Evolutionary conservation across 345 rosid genomes (phyloP).

Genomic region (Boechera retrofracta): DNA sequence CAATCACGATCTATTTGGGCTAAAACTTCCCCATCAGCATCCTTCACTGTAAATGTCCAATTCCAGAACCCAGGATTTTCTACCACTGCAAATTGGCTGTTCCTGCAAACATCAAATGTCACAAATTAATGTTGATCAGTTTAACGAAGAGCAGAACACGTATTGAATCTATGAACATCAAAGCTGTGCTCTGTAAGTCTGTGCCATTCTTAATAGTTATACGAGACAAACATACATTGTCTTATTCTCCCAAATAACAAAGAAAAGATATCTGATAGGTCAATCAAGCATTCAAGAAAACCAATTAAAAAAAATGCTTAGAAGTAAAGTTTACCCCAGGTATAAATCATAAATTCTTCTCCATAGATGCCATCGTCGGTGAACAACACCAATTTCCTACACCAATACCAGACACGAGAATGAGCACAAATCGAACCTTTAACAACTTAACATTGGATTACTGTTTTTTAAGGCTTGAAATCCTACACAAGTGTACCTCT

Average conservation of each 20-base stretch:
- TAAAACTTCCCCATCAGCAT: slow-evolving; percentile 70
- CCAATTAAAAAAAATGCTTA: neutral
- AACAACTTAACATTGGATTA: neutral
- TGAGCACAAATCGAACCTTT: neutral
- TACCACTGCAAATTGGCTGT: slow-evolving; percentile 87
- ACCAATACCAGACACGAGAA: slow-evolving; percentile 35
- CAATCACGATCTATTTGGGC: slow-evolving; percentile 93
- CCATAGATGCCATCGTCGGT: slow-evolving; percentile 97
- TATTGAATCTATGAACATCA: slow-evolving; percentile 15
- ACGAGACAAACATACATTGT: neutral
- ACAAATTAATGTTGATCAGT: neutral
- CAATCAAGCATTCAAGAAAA: slow-evolving; percentile 4
- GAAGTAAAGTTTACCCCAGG: slow-evolving; percentile 63
- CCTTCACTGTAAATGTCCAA: slow-evolving; percentile 97
- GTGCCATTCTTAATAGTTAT: neutral
- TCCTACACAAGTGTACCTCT: slow-evolving; percentile 57
- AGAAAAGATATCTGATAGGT: neutral
- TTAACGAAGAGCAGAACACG: neutral
- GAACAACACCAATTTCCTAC: slow-evolving; percentile 94
- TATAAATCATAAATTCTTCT: slow-evolving; percentile 94
- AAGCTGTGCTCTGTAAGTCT: neutral
- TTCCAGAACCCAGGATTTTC: slow-evolving; percentile 98
- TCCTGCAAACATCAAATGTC: slow-evolving; percentile 51
- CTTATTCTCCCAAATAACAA: neutral
- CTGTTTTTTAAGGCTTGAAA: neutral